Evolutionary conservation across 768 basidiomycete species (phyloP).

Genomic region (Podaxis sp.): DNA sequence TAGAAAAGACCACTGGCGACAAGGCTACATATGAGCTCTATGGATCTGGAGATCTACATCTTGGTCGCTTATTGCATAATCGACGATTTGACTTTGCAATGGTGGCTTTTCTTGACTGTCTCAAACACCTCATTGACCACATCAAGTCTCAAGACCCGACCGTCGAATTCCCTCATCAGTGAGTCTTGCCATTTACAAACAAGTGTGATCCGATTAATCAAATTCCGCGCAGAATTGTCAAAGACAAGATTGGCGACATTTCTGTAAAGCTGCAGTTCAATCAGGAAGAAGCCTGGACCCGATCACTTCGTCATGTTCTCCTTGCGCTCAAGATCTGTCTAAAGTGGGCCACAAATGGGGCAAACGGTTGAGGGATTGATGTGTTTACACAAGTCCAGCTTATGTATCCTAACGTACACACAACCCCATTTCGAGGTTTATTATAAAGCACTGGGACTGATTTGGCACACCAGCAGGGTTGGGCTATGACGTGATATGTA

Average conservation of each 20-base stretch:
- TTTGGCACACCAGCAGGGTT: neutral
- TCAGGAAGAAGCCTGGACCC: conserved; percentile 95
- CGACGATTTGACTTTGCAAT: conserved; percentile 94
- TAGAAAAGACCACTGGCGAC: conserved; percentile 80
- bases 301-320: conserved; percentile 87
- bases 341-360: conserved; percentile 82
- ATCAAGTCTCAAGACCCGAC: conserved; percentile 70
- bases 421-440: neutral
- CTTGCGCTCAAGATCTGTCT: conserved; percentile 85
- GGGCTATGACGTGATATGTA: conserved; percentile 25
- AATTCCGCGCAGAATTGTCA: conserved; percentile 59
- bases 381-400: neutral
- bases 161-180: conserved; percentile 88
- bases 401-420: no score
- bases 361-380: conserved; percentile 47
- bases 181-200: conserved; percentile 31
- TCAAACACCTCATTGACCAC: conserved; percentile 88
- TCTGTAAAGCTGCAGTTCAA: conserved; percentile 94
- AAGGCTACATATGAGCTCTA: conserved; percentile 89
- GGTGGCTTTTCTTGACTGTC: conserved; percentile 94
- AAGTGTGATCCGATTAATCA: conserved; percentile 8
- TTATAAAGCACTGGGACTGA: conserved; percentile 4
- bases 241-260: conserved; percentile 95
- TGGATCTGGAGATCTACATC: conserved; percentile 89
- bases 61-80: conserved; percentile 89